Percentiles rank a stretch among this genome's conserved stretches.
These are phyloP conservation scores for Hysterium pulicare DNA, from an alignment of 2,329 filamentous ascomycete species.

Conservation along the genomic window DNA sequence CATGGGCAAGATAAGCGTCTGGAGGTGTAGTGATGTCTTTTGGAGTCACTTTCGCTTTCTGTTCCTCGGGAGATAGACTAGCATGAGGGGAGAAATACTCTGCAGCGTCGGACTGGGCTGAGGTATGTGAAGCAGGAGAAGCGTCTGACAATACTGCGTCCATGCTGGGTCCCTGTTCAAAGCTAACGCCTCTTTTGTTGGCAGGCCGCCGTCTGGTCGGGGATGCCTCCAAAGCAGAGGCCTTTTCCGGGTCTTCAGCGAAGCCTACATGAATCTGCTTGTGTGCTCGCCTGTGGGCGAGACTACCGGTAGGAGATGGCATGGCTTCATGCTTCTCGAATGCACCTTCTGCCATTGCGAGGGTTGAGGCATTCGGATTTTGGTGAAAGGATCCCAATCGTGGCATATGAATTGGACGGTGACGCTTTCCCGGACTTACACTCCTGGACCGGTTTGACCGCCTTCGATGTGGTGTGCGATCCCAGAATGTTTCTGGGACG, in stretches of 20 bases:
- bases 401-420: conserved; percentile 23
- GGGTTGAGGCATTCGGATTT: neutral
- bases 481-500: conserved; percentile 95
- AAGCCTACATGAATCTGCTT: conserved; percentile 13
- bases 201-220: no score
- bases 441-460: conserved; percentile 30
- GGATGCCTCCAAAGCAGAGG: neutral
- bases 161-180: neutral
- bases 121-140: neutral
- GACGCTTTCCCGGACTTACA: conserved; percentile 31
- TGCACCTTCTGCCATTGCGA: neutral
- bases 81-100: neutral
- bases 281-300: conserved; percentile 4
- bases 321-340: neutral
- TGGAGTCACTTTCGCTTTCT: neutral
- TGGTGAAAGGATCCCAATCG: conserved; percentile 3
- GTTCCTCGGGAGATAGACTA: no score
- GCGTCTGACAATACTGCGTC: neutral
- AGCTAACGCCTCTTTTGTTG: no score
- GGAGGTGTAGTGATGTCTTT: neutral
- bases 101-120: neutral
- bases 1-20: neutral
- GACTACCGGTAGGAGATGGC: neutral
- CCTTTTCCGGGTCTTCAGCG: neutral
- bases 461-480: conserved; percentile 65